A percentile compares a stretch with the other conserved stretches of the same genome.
Evolutionary conservation across 2,329 filamentous ascomycete genomes (phyloP).

Genomic region (Talaromyces verruculosus): DNA sequence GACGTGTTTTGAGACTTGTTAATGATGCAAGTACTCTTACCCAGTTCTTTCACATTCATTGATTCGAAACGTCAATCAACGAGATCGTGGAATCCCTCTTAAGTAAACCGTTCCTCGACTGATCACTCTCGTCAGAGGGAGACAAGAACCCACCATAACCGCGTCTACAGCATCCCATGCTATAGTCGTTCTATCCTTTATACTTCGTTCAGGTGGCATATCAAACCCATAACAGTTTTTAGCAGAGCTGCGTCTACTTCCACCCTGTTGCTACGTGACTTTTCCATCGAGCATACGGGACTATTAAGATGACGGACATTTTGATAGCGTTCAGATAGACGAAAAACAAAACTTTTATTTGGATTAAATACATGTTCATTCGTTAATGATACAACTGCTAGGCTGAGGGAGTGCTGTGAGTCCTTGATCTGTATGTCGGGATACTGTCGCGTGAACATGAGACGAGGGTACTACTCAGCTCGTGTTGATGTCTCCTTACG

Average conservation of each 20-base stretch:
- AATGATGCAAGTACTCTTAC: slow-evolving; percentile 12
- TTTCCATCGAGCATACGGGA: slow-evolving; percentile 42
- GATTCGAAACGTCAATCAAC: not conserved
- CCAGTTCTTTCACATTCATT: not conserved
- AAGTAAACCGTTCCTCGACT: not conserved
- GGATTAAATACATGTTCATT: not conserved
- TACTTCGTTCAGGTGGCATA: slow-evolving; percentile 48
- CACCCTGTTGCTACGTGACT: slow-evolving; percentile 45
- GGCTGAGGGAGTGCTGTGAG: not conserved
- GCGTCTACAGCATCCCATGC: slow-evolving; percentile 39
- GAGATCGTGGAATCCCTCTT: not conserved
- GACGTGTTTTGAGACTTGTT: slow-evolving; percentile 8
- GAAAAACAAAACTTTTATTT: not conserved
- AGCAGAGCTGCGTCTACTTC: slow-evolving; percentile 52
- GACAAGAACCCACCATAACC: slow-evolving; percentile 33
- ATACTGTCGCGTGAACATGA: not conserved
- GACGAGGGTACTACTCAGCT: not conserved
- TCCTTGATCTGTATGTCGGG: not conserved
- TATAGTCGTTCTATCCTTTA: slow-evolving; percentile 39
- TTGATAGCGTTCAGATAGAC: not conserved
- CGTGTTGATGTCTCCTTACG: not conserved
- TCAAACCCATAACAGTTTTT: slow-evolving; percentile 50
- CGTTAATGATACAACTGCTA: not conserved
- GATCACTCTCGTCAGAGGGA: no score
- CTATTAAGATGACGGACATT: slow-evolving; percentile 50